These are phyloP conservation scores for Paulownia fortunei DNA, from an alignment of 257 asterid genomes.

Conservation along the genomic window DNA sequence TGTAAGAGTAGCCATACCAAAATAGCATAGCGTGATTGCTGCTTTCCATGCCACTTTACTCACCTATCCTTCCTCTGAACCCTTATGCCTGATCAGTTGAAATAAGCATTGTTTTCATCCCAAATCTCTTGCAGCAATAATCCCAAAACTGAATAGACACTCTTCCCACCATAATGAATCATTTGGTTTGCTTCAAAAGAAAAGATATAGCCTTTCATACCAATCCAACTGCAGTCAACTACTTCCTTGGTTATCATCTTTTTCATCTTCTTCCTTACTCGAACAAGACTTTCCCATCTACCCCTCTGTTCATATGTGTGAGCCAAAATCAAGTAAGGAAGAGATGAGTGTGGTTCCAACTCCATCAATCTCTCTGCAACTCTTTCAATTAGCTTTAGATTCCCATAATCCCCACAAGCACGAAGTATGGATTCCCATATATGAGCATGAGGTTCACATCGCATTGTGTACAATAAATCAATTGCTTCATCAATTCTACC, in stretches of 20 bases:
- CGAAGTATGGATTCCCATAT: slow-evolving; percentile 59
- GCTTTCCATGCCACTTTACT: slow-evolving; percentile 14
- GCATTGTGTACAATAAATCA: slow-evolving; percentile 42
- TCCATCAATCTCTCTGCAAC: slow-evolving; percentile 62
- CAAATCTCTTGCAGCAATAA: slow-evolving; percentile 43
- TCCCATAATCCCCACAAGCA: slow-evolving; percentile 51
- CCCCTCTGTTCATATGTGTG: slow-evolving; percentile 53
- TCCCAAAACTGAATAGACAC: slow-evolving; percentile 41
- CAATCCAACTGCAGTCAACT: slow-evolving; percentile 58
- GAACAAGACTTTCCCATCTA: slow-evolving; percentile 79
- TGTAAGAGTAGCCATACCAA: not conserved
- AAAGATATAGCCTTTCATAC: slow-evolving; percentile 38
- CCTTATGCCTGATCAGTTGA: slow-evolving; percentile 7
- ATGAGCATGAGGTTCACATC: slow-evolving; percentile 43
- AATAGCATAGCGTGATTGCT: slow-evolving; percentile 1
- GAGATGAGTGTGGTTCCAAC: slow-evolving; percentile 49
- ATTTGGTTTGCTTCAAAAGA: slow-evolving; percentile 50
- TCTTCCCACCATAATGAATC: slow-evolving; percentile 42
- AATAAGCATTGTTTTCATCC: slow-evolving; percentile 34
- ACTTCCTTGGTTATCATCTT: slow-evolving; percentile 35
- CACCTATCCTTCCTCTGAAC: not conserved
- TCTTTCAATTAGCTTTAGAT: slow-evolving; percentile 49
- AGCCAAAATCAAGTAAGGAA: slow-evolving; percentile 59
- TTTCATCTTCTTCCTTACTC: slow-evolving; percentile 56
- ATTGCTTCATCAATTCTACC: slow-evolving; percentile 59